Conservation (phyloP, 176 grass and related monocot genomes). For the Alloteropsis semialata region DNA sequence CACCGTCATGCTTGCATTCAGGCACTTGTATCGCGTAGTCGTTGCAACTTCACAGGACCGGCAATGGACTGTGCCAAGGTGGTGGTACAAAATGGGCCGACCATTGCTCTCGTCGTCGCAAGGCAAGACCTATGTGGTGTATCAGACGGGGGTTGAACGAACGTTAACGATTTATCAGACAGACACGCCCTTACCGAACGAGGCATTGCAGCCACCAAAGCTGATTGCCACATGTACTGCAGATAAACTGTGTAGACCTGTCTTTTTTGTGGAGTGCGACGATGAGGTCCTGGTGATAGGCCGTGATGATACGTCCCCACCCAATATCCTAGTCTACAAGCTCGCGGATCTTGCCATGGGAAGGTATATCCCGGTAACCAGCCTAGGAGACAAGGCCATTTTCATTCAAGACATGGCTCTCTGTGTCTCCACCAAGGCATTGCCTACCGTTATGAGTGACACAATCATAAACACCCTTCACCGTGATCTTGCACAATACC, state of each 20-base stretch:
- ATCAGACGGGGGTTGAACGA: rapidly evolving
- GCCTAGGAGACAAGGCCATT: background rate
- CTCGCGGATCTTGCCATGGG: background rate
- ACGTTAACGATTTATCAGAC: background rate
- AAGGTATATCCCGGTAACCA: background rate
- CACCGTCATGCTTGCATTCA: background rate
- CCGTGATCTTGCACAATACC: background rate
- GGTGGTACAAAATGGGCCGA: background rate
- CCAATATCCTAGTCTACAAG: background rate
- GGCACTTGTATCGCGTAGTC: background rate
- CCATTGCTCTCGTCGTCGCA: background rate
- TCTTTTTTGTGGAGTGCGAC: background rate
- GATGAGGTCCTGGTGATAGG: background rate
- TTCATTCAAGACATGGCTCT: too few species aligned
- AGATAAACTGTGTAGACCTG: background rate
- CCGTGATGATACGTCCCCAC: too few species aligned
- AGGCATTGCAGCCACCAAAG: background rate
- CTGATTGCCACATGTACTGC: background rate
- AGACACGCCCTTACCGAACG: background rate
- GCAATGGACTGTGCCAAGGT: background rate
- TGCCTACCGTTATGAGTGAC: too few species aligned
- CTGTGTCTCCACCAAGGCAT: too few species aligned
- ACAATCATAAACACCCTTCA: too few species aligned
- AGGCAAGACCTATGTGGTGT: background rate
- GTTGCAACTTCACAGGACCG: background rate